Evolutionary conservation across 2,329 filamentous ascomycete species (phyloP).

Genomic region (Ceratocystiopsis minuta): DNA sequence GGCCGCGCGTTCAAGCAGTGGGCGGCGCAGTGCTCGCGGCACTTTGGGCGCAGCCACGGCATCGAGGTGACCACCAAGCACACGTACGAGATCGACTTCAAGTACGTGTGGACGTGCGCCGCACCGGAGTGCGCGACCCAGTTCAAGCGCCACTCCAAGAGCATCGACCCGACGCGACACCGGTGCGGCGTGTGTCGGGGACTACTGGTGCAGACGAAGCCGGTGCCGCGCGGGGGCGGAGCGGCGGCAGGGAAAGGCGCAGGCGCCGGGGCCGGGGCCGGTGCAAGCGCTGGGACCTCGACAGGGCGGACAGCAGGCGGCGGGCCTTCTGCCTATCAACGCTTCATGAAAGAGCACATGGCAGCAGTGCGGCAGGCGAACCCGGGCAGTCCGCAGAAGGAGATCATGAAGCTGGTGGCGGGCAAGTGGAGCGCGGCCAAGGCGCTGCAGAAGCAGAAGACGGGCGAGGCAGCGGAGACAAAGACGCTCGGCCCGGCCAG

Average conservation of each 20-base stretch:
- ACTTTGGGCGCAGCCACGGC: conserved; percentile 37
- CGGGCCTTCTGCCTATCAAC: conserved; percentile 25
- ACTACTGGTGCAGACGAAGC: conserved; percentile 58
- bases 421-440: conserved; percentile 38
- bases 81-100: conserved; percentile 76
- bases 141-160: conserved; percentile 73
- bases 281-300: too few species aligned
- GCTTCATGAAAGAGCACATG: conserved; percentile 51
- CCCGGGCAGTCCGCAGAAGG: conserved; percentile 40
- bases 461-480: conserved; percentile 1
- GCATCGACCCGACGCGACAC: conserved; percentile 54
- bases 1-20: conserved; percentile 13
- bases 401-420: conserved; percentile 51
- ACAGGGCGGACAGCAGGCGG: background rate
- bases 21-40: conserved; percentile 23
- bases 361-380: conserved; percentile 36
- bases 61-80: conserved; percentile 81
- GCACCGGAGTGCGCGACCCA: conserved; percentile 40
- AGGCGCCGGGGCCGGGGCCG: too few species aligned
- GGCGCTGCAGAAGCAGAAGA: conserved; percentile 1
- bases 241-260: background rate
- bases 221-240: conserved; percentile 41
- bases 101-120: conserved; percentile 70
- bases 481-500: background rate
- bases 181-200: conserved; percentile 63